These are phyloP conservation scores for Aureobasidium leucospermi DNA, from an alignment of 2,329 filamentous ascomycete genomes.

Conservation along the genomic window DNA sequence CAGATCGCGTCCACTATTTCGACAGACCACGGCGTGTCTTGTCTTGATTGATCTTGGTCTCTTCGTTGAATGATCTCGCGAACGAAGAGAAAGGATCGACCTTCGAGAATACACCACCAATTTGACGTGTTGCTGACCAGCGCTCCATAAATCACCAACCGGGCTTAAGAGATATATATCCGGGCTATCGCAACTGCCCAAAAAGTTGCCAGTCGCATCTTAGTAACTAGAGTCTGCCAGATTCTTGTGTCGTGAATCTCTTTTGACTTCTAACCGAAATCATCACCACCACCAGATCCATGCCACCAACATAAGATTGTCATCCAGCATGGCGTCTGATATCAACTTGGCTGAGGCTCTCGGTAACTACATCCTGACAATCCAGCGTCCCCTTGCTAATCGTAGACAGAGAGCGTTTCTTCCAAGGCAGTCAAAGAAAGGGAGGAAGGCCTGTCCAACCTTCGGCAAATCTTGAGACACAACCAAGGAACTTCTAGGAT, in stretches of 20 bases:
- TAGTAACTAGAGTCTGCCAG: background rate
- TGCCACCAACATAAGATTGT: background rate
- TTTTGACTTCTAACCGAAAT: background rate
- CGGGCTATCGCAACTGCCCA: background rate
- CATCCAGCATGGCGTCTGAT: constrained; percentile 6
- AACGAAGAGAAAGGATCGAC: background rate
- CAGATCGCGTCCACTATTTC: background rate
- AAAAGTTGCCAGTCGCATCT: background rate
- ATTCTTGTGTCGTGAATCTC: background rate
- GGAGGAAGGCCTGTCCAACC: constrained; percentile 44
- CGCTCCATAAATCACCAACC: background rate
- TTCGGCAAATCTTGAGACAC: constrained; percentile 50
- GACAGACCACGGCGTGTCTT: background rate
- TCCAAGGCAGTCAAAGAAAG: constrained; percentile 41
- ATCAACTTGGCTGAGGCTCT: constrained; percentile 12
- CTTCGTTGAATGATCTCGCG: background rate
- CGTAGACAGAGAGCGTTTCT: constrained; percentile 29
- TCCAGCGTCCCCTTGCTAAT: background rate
- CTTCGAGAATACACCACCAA: background rate
- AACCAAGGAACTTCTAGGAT: constrained; percentile 39
- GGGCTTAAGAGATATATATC: constrained; percentile 8
- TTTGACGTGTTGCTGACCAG: background rate
- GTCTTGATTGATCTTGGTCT: background rate
- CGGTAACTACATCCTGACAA: background rate
- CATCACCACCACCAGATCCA: background rate